A percentile compares a stretch with the other conserved stretches of the same genome.
Conservation (phyloP, 176 grass and related monocot genomes). For the Stipa capillata region DNA sequence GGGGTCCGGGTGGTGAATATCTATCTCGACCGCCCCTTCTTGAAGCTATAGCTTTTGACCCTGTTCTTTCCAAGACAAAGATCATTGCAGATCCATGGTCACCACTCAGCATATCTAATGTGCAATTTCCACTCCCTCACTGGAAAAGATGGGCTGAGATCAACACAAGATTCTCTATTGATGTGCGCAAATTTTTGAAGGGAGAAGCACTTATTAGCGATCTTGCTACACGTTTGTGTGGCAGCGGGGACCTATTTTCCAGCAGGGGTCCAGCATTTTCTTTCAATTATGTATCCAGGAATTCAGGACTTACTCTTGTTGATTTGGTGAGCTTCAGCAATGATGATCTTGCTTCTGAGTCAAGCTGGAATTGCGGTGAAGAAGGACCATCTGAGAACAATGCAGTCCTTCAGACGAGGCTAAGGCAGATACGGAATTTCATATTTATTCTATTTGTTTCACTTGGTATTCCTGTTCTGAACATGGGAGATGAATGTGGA, state of each 20-base stretch:
- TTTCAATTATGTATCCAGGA: constrained; percentile 85
- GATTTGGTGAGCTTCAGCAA: constrained; percentile 85
- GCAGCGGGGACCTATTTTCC: constrained; percentile 74
- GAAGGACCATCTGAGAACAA: constrained; percentile 61
- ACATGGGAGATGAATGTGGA: constrained; percentile 88
- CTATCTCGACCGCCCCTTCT: constrained; percentile 64
- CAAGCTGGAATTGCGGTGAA: constrained; percentile 91
- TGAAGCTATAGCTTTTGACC: constrained; percentile 87
- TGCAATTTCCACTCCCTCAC: constrained; percentile 79
- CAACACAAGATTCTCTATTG: constrained; percentile 60
- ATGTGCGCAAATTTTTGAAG: constrained; percentile 79
- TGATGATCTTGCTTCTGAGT: constrained; percentile 51
- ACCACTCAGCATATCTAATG: constrained; percentile 50
- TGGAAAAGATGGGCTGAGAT: constrained; percentile 94
- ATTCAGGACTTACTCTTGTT: constrained; percentile 73
- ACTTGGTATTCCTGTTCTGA: constrained; percentile 70
- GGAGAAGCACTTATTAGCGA: constrained; percentile 57
- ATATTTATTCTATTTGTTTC: constrained; percentile 82
- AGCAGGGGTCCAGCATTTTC: constrained; percentile 82
- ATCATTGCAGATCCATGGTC: constrained; percentile 88
- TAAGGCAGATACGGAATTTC: constrained; percentile 84
- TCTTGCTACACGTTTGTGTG: constrained; percentile 81
- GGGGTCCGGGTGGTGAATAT: constrained; percentile 36
- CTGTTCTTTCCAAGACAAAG: constrained; percentile 80
- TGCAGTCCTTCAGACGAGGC: constrained; percentile 60